Conservation (phyloP, 176 grass and related monocot species). For the Themeda triandra region DNA sequence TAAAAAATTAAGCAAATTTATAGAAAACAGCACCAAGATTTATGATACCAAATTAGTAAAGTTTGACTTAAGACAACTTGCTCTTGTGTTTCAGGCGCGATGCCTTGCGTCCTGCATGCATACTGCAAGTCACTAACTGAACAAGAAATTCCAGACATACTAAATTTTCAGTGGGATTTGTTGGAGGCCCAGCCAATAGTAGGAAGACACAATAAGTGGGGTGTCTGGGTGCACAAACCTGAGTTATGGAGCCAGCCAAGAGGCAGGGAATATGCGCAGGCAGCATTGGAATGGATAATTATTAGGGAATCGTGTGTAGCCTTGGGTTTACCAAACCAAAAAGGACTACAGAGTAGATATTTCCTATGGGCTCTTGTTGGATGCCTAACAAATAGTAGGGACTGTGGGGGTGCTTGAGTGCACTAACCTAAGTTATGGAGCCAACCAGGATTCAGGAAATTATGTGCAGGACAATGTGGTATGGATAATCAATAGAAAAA, state of each 20-base stretch:
- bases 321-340: neutral
- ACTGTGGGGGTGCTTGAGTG: neutral
- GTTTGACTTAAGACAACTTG: neutral
- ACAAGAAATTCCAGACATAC: neutral
- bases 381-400: neutral
- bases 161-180: neutral
- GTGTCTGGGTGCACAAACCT: neutral
- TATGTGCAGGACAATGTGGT: neutral
- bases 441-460: neutral
- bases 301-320: neutral
- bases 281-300: neutral
- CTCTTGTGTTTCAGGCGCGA: neutral
- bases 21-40: neutral
- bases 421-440: neutral
- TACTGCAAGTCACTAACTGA: neutral
- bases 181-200: conserved; percentile 13
- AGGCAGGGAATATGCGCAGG: conserved; percentile 1
- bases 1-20: neutral
- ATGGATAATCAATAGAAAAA: neutral
- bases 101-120: neutral
- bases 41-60: neutral
- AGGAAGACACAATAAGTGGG: neutral
- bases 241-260: neutral
- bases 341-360: neutral
- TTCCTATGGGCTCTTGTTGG: neutral